Evolutionary conservation across 2,329 filamentous ascomycete genomes (phyloP), one percentile per base, ranked within the genome.

Genomic region (Domatiomyces globalis): DNA sequence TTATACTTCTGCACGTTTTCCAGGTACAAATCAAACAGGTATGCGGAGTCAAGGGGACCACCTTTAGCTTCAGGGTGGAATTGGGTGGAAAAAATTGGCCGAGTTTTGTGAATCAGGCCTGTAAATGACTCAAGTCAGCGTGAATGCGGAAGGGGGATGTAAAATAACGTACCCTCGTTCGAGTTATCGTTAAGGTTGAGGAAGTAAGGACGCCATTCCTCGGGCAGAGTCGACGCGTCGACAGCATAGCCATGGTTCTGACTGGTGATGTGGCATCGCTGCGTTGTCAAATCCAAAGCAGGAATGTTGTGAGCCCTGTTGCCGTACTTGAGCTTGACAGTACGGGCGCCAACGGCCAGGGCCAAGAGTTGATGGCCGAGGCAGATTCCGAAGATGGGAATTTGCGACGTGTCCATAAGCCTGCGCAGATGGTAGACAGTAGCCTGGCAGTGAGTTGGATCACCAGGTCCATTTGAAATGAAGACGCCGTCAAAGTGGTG

Each of bases 281-380:
- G 90, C 39, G 90, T 96, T 55, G 86, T 95, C 67, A 95, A 76
- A 67, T 96, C 90, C 53, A 96, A 75, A 54, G 89, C 88, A 7
- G 92, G 92, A 63, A 96, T 96, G 77, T 98, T 98, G 77, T 96
- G 92, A 17, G 89, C 92, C 61, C 92, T 85, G 79, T 98, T 98
- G 65, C 92, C 92, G 70, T 95, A 98, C 80, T 96, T 96, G 71
- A 98, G 81, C 80, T 96, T 96, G 73, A 94, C 84, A 56, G 92
- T 96, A 63, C 81, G 78, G 50, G 87, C 92, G 57, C 92, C 92
- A 54, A 85, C 78, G 47, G 92, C 88, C 61, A 95, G 79, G 58
- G 89, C 90, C 53, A 98, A 77, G 49, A 98, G 82, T 76, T 98
- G 92, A 72, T 98, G 92, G 58, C 92, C 92, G 60, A 98, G 80